A percentile compares a stretch with the other conserved stretches of the same genome.
Conservation (phyloP, 78 protist genomes). For the Speleostelium caveatum region DNA sequence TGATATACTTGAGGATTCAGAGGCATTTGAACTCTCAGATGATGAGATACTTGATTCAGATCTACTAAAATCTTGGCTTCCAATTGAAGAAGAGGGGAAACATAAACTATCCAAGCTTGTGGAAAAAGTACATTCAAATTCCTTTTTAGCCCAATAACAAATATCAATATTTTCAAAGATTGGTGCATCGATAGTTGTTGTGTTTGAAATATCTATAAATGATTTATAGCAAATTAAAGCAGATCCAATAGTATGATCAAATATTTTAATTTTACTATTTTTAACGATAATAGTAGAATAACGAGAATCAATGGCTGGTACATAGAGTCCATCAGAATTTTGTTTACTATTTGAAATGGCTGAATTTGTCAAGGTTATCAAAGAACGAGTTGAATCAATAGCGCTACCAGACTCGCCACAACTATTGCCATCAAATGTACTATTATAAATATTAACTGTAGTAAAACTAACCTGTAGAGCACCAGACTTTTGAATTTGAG, state of each 20-base stretch:
- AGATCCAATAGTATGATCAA: background rate
- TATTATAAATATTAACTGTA: background rate
- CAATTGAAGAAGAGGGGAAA: no score
- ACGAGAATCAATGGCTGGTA: background rate
- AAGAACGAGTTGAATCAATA: no score
- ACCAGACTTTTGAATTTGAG: background rate
- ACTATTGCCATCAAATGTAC: background rate
- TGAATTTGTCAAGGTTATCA: no score
- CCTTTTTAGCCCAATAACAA: background rate
- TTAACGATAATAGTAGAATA: background rate
- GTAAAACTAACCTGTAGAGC: background rate
- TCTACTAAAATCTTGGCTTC: no score
- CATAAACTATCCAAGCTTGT: background rate
- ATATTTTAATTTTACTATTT: no score
- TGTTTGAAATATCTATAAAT: background rate
- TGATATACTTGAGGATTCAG: no score
- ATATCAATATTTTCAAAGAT: background rate
- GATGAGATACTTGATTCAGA: no score
- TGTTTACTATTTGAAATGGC: background rate
- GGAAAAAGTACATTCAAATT: background rate
- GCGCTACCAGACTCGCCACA: no score
- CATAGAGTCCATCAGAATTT: background rate
- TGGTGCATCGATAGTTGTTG: background rate
- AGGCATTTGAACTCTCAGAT: no score
- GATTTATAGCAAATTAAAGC: background rate